phyloP scores from a whole-genome alignment of 2,329 filamentous ascomycete species.

The Trichoderma aggressivum region DNA sequence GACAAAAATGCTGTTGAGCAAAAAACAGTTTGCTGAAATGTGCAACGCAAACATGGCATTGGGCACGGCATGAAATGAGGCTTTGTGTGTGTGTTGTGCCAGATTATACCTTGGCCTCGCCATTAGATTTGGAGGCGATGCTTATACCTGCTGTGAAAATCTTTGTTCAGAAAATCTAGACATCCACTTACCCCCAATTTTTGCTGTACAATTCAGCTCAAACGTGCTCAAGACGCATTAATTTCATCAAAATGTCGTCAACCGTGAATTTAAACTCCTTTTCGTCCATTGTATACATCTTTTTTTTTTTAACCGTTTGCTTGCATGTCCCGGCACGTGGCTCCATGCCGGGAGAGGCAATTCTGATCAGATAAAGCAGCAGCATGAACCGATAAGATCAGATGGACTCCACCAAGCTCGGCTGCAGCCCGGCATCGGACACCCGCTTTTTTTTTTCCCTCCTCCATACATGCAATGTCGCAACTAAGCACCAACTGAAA shows the following conservation, averaged over 20 bases:
- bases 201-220: background rate
- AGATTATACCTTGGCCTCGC: background rate
- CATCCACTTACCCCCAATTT: background rate
- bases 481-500: background rate
- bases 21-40: background rate
- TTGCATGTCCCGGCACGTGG: slow-evolving; percentile 7
- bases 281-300: background rate
- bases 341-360: slow-evolving; percentile 3
- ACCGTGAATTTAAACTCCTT: background rate
- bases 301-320: background rate
- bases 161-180: background rate
- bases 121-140: background rate
- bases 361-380: slow-evolving; percentile 1
- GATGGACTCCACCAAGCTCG: background rate
- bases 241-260: background rate
- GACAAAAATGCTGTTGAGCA: background rate
- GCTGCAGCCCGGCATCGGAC: slow-evolving; percentile 16
- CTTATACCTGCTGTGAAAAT: background rate
- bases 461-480: background rate
- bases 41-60: background rate
- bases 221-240: background rate
- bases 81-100: background rate
- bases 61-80: background rate
- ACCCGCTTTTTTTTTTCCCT: background rate
- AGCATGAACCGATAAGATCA: slow-evolving; percentile 4